Evolutionary conservation across 768 basidiomycete species (phyloP), one percentile per base, ranked within the genome.

Genomic region (Lactarius pseudohatsudake): DNA sequence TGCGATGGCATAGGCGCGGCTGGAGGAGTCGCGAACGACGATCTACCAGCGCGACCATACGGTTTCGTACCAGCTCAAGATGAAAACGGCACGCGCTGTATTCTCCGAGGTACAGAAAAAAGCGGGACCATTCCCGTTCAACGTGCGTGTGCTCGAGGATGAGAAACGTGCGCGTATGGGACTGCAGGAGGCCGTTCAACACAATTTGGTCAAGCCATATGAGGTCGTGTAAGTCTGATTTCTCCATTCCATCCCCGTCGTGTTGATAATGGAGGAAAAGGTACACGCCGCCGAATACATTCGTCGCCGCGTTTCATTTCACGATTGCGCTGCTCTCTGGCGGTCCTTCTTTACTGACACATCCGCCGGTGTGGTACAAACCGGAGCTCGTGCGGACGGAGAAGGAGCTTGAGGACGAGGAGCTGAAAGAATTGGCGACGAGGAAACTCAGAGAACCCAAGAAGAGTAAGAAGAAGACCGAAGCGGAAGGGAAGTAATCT

Each of bases 81-180:
- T 96, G 88, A 98, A 96, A 82, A 96, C 91, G 69, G 96, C 95
- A 54, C 91, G 96, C 69, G 86, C 90, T n/a, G 90, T 96, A 50
- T 98, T 98, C 80, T 91, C 92, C 59, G 96, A 98, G 78, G 92
- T 98, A 72, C 92, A 96, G 79, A 96, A 94, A 83, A 98, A 98
- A 79, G 93, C 97, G 50, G 96, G 96, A 30, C 84, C 94, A 5
- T 98, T 99, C 87, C 96, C 97, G 40, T 98, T 99, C 84, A 98
- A 96, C 73, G 85, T 99, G 69, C 92, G 97, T 68, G 83, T 84
- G 56, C 84, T 98, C 65, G 96, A 96, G 70, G 96, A 98, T 74
- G 96, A 98, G 84, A 96, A 96, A 79, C 86, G 93, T 61, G 90
- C 94, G 32, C 88, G 96, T 43, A 89, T 98, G 84, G 97, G 96